Conservation (phyloP, 2,329 filamentous ascomycete species). For the Colletotrichum theobromicola region DNA sequence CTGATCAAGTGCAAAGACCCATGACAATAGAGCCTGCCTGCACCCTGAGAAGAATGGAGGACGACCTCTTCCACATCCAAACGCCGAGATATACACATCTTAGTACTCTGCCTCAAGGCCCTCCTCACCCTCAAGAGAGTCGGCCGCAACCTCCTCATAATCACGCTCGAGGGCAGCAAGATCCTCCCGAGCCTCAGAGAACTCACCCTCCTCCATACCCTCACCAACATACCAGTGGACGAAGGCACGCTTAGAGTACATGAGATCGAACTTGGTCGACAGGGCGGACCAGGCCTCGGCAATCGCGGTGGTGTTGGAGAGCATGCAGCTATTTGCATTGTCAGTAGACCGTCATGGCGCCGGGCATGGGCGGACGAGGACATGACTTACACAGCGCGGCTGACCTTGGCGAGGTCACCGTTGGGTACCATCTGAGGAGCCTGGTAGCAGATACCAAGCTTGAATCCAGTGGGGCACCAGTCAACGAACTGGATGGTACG, state of each 20-base stretch:
- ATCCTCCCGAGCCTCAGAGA: slow-evolving; percentile 98
- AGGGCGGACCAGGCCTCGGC: slow-evolving; percentile 97
- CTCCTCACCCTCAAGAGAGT: slow-evolving; percentile 89
- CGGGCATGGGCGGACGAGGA: neutral
- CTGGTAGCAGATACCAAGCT: slow-evolving; percentile 99
- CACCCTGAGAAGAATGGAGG: neutral
- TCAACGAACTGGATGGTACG: slow-evolving; percentile 99
- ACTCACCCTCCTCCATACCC: slow-evolving; percentile 99
- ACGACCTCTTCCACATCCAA: slow-evolving; percentile 18
- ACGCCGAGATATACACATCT: slow-evolving; percentile 24
- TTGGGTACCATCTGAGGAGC: slow-evolving; percentile 94
- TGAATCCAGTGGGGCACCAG: slow-evolving; percentile 99
- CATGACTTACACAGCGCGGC: slow-evolving; percentile 88
- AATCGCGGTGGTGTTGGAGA: slow-evolving; percentile 98
- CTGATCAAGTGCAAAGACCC: neutral
- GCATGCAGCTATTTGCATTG: slow-evolving; percentile 76
- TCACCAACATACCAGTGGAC: slow-evolving; percentile 99
- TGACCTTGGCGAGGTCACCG: slow-evolving; percentile 96
- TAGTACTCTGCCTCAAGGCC: slow-evolving; percentile 93
- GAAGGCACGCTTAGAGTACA: slow-evolving; percentile 99
- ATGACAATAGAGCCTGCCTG: slow-evolving; percentile 1
- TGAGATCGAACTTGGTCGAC: slow-evolving; percentile 98
- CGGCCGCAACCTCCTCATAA: slow-evolving; percentile 97
- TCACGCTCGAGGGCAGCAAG: slow-evolving; percentile 96
- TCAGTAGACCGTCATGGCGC: neutral